Conservation (phyloP, 1,284 basidiomycete genomes). For the Puccinia coronata region DNA sequence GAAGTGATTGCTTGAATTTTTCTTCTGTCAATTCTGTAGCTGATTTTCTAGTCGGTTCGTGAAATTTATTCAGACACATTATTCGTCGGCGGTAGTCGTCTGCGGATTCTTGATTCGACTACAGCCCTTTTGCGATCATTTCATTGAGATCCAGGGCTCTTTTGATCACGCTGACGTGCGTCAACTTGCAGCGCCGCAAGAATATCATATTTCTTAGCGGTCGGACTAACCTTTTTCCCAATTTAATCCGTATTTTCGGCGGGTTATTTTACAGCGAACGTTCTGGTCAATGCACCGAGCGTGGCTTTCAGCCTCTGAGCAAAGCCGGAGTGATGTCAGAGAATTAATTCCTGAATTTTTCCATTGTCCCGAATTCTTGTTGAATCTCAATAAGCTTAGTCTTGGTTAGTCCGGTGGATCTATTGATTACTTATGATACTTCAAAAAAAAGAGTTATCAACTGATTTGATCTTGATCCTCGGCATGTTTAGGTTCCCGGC, state of each 20-base stretch:
- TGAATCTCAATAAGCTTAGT: conserved; percentile 65
- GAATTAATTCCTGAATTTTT: conserved; percentile 94
- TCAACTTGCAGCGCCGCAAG: background rate
- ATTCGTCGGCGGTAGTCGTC: conserved; percentile 93
- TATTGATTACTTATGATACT: conserved; percentile 36
- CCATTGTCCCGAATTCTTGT: conserved; percentile 62
- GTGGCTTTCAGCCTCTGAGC: conserved; percentile 80
- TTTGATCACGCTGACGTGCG: conserved; percentile 45
- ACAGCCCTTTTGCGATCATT: conserved; percentile 87
- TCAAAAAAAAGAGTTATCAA: conserved; percentile 64
- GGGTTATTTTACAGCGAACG: conserved; percentile 66
- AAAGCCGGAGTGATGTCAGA: conserved; percentile 86
- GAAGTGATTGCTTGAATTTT: background rate
- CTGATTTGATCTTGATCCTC: conserved; percentile 56
- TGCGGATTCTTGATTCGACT: conserved; percentile 90
- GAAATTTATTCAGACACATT: conserved; percentile 70
- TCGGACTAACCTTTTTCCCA: conserved; percentile 55
- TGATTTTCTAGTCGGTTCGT: conserved; percentile 61
- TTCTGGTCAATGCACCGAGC: conserved; percentile 74
- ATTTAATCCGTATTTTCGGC: conserved; percentile 86
- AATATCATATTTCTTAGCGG: background rate
- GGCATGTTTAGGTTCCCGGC: conserved; percentile 78
- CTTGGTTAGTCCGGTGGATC: conserved; percentile 64
- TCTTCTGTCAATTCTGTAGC: conserved; percentile 51
- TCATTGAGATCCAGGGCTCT: conserved; percentile 70